Conservation (phyloP, 108 stramenopile genomes). For the Tribonema minus region DNA sequence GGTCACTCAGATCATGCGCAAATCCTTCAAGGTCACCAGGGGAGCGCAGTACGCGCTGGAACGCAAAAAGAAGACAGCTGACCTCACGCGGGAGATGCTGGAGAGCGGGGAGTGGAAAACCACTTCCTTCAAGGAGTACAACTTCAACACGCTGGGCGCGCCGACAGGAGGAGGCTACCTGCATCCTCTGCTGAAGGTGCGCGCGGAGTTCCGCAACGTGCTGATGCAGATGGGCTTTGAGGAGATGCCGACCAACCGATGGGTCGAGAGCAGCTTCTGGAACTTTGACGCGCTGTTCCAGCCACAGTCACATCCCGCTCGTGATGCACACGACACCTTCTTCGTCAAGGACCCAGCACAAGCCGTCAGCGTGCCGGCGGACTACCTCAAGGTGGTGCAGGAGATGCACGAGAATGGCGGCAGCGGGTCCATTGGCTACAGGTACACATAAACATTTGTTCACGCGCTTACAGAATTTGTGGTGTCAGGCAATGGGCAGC, state of each 20-base stretch:
- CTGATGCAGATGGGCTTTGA: constrained; percentile 97
- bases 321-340: constrained; percentile 99
- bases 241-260: constrained; percentile 99
- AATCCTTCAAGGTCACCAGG: constrained; percentile 74
- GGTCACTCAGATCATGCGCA: constrained; percentile 67
- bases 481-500: too few species aligned
- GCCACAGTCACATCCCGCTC: constrained; percentile 97
- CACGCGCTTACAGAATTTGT: too few species aligned
- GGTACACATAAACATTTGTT: too few species aligned
- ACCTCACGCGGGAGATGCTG: constrained; percentile 95
- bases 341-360: constrained; percentile 79
- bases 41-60: constrained; percentile 73
- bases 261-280: constrained; percentile 98
- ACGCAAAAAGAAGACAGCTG: constrained; percentile 84
- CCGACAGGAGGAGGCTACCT: constrained; percentile 81
- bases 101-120: constrained; percentile 83
- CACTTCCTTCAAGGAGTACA: constrained; percentile 90
- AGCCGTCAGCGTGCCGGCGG: constrained; percentile 72
- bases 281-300: constrained; percentile 99
- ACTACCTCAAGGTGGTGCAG: constrained; percentile 96
- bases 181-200: constrained; percentile 91
- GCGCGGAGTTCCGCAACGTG: constrained; percentile 82
- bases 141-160: constrained; percentile 86
- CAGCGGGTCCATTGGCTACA: constrained; percentile 86
- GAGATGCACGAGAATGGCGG: constrained; percentile 94